Percentiles rank a stretch among this genome's conserved stretches.
These are phyloP conservation scores for Lipomyces starkeyi DNA, from an alignment of 805 yeast species.

Conservation along the genomic window DNA sequence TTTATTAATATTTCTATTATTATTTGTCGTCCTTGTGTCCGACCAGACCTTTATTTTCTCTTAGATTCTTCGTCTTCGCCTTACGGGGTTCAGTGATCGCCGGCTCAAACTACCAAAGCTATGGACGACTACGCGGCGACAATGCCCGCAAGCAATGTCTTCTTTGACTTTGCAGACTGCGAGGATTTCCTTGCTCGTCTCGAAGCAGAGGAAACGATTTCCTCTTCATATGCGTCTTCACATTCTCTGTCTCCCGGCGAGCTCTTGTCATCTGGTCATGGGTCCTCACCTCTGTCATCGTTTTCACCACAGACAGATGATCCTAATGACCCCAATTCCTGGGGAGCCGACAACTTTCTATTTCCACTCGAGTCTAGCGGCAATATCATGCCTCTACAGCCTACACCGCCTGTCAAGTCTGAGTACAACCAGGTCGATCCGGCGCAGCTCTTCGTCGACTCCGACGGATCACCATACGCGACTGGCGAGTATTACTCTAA, in stretches of 20 bases:
- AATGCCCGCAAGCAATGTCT: slow-evolving; percentile 11
- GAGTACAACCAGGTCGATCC: slow-evolving; percentile 12
- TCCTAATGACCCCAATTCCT: slow-evolving; percentile 24
- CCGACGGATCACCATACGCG: slow-evolving; percentile 5
- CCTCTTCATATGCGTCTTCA: slow-evolving; percentile 27
- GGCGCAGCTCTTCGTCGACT: slow-evolving; percentile 12
- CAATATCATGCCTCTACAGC: not conserved
- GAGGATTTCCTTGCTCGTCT: slow-evolving; percentile 41
- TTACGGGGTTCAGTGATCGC: too few species aligned
- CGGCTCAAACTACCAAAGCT: not conserved
- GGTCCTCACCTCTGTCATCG: slow-evolving; percentile 35
- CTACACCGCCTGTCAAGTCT: not conserved
- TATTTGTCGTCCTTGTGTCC: not conserved
- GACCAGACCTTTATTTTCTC: not conserved
- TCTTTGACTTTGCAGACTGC: slow-evolving; percentile 41
- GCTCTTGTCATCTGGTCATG: slow-evolving; percentile 31
- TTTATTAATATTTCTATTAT: not conserved
- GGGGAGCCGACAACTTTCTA: slow-evolving; percentile 29
- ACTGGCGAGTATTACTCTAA: slow-evolving; percentile 10
- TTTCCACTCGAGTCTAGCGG: slow-evolving; percentile 27
- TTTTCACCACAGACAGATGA: slow-evolving; percentile 24
- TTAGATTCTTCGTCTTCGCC: not conserved
- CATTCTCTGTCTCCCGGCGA: slow-evolving; percentile 34
- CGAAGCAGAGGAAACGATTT: slow-evolving; percentile 33
- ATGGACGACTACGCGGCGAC: slow-evolving; percentile 26